Base-by-base conservation (phyloP, 2,329 filamentous ascomycete genomes). In the Nothophoma quercina region DNA sequence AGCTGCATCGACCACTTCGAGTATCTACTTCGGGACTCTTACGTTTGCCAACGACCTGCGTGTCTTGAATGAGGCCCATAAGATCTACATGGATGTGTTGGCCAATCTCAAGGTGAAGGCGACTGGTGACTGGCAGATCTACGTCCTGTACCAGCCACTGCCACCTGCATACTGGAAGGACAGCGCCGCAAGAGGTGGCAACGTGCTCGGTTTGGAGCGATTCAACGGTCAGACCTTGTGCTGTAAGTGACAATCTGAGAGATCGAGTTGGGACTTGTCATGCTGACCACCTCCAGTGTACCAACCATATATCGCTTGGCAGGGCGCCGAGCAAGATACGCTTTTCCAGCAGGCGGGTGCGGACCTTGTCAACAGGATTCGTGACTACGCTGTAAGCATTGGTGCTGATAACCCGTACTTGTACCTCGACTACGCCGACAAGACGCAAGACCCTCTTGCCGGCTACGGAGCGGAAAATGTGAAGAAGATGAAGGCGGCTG, bases 21-120 rank as follows among this genome's bases (percentile, higher is more conserved):
- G 59, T 4, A 56, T 65, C 6, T 58, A 67, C 52, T 63, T 59
- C 39, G 60, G 59, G 5, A 65, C 65, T 12, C 59, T 70, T 4
- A 71, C 66, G 2, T 66, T 74, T 28, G 60, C 60, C n/a, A 72
- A 73, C 33, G 71, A 74, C 29, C 51, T 63, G 51, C 69, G 56
- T 10, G 63, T 78, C 12, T 70, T 78, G 58, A 62, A 61, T 18
- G 65, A 74, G 35, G 74, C 74, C 7, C 69, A 75, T 32, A 71
- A 70, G 47, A 72, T 78, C 46, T 77, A 79, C 60, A 61, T 69
- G 34, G 68, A 72, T 10, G 70, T 78, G 51, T 67, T 76, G 34
- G 64, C 63, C 22, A 68, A 63, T 29, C 51, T 73, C 43, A 70
- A 70, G 33, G 61, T 55, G 8, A 53, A 59, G 33, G 62, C 65